Conservation (phyloP, 768 basidiomycete genomes). For the Grammothele lineata region DNA sequence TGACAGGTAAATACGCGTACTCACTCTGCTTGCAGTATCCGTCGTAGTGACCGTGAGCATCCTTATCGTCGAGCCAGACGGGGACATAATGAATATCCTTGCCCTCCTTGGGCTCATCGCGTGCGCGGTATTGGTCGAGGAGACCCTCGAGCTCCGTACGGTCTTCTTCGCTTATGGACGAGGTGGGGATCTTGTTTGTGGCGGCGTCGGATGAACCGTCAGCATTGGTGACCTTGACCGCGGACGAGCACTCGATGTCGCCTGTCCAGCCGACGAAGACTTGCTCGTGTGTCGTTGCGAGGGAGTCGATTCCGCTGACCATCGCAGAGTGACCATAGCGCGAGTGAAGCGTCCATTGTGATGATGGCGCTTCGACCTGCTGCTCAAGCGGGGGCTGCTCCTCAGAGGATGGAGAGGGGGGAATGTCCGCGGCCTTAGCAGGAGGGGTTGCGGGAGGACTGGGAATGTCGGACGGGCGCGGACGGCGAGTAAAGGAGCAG, state of each 20-base stretch:
- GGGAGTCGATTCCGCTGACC: constrained; percentile 87
- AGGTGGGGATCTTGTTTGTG: constrained; percentile 38
- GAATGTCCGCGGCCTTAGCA: constrained; percentile 45
- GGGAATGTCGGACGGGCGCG: constrained; percentile 41
- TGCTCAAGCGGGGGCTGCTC: background rate
- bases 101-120: constrained; percentile 46
- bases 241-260: constrained; percentile 57
- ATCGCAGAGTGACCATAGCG: constrained; percentile 93
- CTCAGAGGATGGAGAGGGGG: constrained; percentile 20
- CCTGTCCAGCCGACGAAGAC: constrained; percentile 93
- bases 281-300: constrained; percentile 83
- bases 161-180: constrained; percentile 56
- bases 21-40: constrained; percentile 96
- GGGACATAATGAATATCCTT: constrained; percentile 74
- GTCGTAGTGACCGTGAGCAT: constrained; percentile 93
- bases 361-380: constrained; percentile 13
- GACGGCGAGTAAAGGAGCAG: constrained; percentile 49
- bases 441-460: constrained; percentile 83
- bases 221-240: constrained; percentile 26
- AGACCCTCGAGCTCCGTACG: constrained; percentile 62
- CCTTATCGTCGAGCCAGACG: constrained; percentile 86
- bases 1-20: constrained; percentile 35
- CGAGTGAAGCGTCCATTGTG: constrained; percentile 70
- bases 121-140: constrained; percentile 59
- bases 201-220: constrained; percentile 15